phyloP scores from a whole-genome alignment of 768 basidiomycete species.

The Clitopilus passeckerianus region DNA sequence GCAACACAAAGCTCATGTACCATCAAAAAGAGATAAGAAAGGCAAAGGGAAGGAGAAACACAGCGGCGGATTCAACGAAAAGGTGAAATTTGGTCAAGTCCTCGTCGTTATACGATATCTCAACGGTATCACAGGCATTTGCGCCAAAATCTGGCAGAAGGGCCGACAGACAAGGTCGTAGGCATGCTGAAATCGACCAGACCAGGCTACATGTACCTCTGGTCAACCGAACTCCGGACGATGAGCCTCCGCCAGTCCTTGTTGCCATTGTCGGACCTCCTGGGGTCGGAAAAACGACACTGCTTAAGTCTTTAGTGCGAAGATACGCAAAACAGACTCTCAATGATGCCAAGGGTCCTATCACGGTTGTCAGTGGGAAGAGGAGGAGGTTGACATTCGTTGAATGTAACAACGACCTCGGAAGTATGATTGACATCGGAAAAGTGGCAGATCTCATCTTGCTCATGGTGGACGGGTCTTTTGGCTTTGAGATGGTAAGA shows the following conservation, averaged over 20 bases:
- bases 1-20: conserved; percentile 75
- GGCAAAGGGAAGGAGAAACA: conserved; percentile 65
- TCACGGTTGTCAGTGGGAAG: conserved; percentile 94
- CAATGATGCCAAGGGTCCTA: conserved; percentile 84
- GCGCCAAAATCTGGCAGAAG: conserved; percentile 86
- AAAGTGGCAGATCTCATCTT: conserved; percentile 96
- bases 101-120: background rate
- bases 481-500: conserved; percentile 97
- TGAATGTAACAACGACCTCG: conserved; percentile 96
- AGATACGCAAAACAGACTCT: conserved; percentile 93
- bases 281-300: conserved; percentile 94
- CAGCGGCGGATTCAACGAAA: conserved; percentile 78
- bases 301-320: conserved; percentile 86
- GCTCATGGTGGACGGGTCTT: conserved; percentile 96
- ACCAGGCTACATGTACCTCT: conserved; percentile 94
- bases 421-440: conserved; percentile 97
- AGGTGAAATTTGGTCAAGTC: conserved; percentile 43
- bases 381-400: conserved; percentile 91
- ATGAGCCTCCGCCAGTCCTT: conserved; percentile 88
- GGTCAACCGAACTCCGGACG: conserved; percentile 90
- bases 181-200: conserved; percentile 92
- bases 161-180: conserved; percentile 84
- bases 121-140: conserved; percentile 60
- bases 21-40: conserved; percentile 75
- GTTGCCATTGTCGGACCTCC: conserved; percentile 95